Conservation (phyloP, 140 eudicot species). For the Erigeron philadelphicus region DNA sequence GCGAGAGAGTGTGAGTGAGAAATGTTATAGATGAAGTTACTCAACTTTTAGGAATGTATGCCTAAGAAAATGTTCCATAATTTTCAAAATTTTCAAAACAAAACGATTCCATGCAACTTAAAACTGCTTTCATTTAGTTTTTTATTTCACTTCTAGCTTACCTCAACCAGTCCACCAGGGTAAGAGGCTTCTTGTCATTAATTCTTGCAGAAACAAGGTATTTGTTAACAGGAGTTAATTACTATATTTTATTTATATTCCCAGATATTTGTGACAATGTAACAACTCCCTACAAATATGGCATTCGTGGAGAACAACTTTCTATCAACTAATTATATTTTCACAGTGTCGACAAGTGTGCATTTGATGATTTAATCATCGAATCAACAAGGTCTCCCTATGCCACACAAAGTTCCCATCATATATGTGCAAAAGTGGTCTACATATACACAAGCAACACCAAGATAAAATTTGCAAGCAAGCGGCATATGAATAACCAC, state of each 20-base stretch:
- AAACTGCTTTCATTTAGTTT: background rate
- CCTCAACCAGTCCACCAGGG: conserved; percentile 7
- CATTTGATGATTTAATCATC: conserved; percentile 1
- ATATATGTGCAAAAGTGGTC: background rate
- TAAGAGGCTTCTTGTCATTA: background rate
- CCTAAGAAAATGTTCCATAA: background rate
- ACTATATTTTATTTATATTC: conserved; percentile 4
- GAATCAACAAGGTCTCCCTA: conserved; percentile 10
- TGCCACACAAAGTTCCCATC: conserved; percentile 11
- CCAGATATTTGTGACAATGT: background rate
- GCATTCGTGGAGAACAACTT: conserved; percentile 1
- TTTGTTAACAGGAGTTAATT: background rate
- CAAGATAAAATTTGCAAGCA: conserved; percentile 6
- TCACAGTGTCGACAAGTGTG: background rate
- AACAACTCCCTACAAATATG: conserved; percentile 18
- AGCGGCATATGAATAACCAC: conserved; percentile 19
- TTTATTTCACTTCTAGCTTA: background rate
- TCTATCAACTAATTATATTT: background rate
- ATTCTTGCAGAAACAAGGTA: background rate
- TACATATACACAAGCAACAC: background rate
- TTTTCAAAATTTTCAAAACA: background rate
- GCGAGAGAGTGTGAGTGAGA: background rate
- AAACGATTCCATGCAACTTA: background rate
- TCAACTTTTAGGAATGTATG: no score
- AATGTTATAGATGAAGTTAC: background rate